Evolutionary conservation across 208 protist genomes (phyloP).

Genomic region (Leishmania mexicana): DNA sequence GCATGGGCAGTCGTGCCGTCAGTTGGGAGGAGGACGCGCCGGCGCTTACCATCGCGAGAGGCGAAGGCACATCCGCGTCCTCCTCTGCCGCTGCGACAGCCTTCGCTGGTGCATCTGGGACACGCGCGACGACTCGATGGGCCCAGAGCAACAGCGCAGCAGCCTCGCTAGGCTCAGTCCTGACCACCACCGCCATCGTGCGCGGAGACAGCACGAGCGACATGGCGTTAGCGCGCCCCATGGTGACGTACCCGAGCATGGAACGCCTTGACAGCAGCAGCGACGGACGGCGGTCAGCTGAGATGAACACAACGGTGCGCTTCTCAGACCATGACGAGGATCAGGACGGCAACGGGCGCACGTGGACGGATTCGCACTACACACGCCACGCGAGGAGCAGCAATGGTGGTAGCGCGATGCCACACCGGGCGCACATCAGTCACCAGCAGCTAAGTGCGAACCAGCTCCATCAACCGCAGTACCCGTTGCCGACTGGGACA

Average conservation of each 20-base stretch:
- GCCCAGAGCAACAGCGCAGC: not conserved
- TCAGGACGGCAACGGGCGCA: not conserved
- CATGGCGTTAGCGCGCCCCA: not conserved
- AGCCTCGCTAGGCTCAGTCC: not conserved
- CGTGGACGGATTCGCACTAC: not conserved
- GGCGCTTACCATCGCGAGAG: conserved; percentile 6
- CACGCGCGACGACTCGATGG: not conserved
- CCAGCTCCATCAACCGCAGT: conserved; percentile 3
- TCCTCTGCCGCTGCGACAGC: conserved; percentile 5
- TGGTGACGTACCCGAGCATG: not conserved
- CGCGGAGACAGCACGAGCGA: not conserved
- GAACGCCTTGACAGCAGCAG: conserved; percentile 7
- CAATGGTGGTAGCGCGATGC: not conserved
- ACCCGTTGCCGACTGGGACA: conserved; percentile 1
- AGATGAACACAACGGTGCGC: conserved; percentile 4
- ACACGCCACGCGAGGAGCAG: not conserved
- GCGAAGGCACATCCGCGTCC: conserved; percentile 4
- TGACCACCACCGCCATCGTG: not conserved
- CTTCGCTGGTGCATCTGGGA: not conserved
- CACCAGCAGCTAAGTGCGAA: conserved; percentile 1
- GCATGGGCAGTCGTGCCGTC: conserved; percentile 18
- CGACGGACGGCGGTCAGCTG: conserved; percentile 1
- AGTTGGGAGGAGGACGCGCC: conserved; percentile 24
- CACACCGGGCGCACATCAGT: not conserved
- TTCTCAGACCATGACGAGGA: conserved; percentile 14